phyloP scores from a whole-genome alignment of 495 filamentous ascomycete species.

The Aspergillus leporis region DNA sequence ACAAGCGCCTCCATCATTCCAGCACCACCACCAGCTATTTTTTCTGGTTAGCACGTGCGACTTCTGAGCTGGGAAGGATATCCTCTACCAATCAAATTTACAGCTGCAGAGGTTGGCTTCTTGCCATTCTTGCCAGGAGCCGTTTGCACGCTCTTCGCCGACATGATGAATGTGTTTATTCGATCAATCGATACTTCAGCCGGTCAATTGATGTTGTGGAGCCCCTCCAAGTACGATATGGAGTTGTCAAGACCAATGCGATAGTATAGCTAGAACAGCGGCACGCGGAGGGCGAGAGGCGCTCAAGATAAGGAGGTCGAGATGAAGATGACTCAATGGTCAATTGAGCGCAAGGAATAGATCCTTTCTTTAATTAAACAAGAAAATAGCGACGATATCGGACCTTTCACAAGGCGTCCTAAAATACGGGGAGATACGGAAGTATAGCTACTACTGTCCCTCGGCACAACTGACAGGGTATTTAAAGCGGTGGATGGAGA shows the following conservation, averaged over 20 bases:
- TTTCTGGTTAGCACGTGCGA: conserved; percentile 12
- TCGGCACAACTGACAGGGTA: conserved; percentile 20
- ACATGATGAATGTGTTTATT: conserved; percentile 49
- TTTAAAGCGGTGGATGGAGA: conserved; percentile 11
- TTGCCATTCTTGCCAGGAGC: conserved; percentile 73
- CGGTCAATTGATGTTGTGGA: conserved; percentile 7
- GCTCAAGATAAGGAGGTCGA: conserved; percentile 8
- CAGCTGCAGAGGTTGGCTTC: conserved; percentile 80
- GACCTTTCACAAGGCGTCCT: conserved; percentile 22
- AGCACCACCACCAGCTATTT: conserved; percentile 90
- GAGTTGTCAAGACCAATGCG: conserved; percentile 2
- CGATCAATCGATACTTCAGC: conserved; percentile 8
- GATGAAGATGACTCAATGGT: conserved; percentile 8
- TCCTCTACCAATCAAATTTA: conserved; percentile 83
- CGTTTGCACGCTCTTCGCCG: conserved; percentile 60
- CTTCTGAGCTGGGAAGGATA: not conserved
- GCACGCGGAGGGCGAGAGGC: conserved; percentile 16
- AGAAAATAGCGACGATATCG: conserved; percentile 22
- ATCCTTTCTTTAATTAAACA: conserved; percentile 11
- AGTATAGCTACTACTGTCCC: conserved; percentile 25
- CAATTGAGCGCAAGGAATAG: not conserved
- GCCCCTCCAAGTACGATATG: not conserved
- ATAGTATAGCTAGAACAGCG: conserved; percentile 27
- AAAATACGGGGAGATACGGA: conserved; percentile 29
- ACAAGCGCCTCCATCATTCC: conserved; percentile 99